A percentile compares a stretch with the other conserved stretches of the same genome.
Evolutionary conservation across 2,329 filamentous ascomycete genomes (phyloP).

Genomic region (Pyrenophora seminiperda): DNA sequence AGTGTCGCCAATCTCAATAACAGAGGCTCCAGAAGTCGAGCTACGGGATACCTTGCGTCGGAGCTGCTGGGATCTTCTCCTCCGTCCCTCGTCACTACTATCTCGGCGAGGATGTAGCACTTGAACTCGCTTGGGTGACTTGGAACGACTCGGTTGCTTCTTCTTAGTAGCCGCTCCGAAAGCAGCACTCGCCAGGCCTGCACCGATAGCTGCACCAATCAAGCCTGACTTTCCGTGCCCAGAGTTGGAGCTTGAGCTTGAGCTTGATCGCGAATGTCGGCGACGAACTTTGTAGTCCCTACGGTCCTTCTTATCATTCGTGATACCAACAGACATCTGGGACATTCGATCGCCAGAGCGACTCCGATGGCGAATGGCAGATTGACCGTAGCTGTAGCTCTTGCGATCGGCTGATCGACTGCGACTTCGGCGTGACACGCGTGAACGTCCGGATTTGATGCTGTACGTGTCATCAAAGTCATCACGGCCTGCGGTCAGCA

Average conservation of each 20-base stretch:
- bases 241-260: constrained; percentile 51
- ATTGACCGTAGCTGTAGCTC: constrained; percentile 53
- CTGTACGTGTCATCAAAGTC: constrained; percentile 67
- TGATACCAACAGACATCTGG: constrained; percentile 42
- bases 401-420: constrained; percentile 49
- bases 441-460: constrained; percentile 58
- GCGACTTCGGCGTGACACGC: constrained; percentile 38
- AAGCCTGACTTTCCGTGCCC: constrained; percentile 43
- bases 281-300: constrained; percentile 45
- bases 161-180: constrained; percentile 38
- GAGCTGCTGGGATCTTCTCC: constrained; percentile 32
- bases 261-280: constrained; percentile 40
- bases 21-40: constrained; percentile 57
- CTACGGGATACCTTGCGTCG: constrained; percentile 43
- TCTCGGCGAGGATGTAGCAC: constrained; percentile 36
- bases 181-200: constrained; percentile 49
- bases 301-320: constrained; percentile 43
- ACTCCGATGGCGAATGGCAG: constrained; percentile 48
- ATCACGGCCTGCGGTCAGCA: constrained; percentile 56
- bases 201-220: constrained; percentile 47
- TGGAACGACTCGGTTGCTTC: constrained; percentile 44
- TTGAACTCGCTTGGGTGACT: constrained; percentile 41
- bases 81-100: constrained; percentile 39
- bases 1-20: constrained; percentile 68
- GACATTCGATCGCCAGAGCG: constrained; percentile 44